phyloP scores from a whole-genome alignment of 2,329 filamentous ascomycete species.

The Colletotrichum australisinense region DNA sequence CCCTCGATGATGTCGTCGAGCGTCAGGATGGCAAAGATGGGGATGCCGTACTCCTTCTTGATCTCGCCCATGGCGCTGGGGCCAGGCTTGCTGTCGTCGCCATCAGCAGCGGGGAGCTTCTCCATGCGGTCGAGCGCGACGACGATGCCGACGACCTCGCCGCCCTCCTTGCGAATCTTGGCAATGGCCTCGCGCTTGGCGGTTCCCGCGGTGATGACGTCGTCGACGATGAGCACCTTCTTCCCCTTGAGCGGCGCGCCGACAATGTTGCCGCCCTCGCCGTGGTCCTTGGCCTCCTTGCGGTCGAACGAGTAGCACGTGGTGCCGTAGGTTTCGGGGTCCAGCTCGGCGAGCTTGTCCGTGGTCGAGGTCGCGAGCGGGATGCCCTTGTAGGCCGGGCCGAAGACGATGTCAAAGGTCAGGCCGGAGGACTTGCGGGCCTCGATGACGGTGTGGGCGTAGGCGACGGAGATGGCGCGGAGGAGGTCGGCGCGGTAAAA shows the following conservation, averaged over 20 bases:
- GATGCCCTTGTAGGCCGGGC: slow-evolving; percentile 96
- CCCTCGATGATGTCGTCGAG: slow-evolving; percentile 85
- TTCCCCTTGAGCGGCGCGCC: slow-evolving; percentile 87
- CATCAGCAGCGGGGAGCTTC: slow-evolving; percentile 75
- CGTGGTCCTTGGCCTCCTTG: slow-evolving; percentile 96
- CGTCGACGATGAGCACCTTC: slow-evolving; percentile 90
- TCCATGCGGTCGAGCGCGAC: slow-evolving; percentile 90
- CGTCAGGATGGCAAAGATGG: slow-evolving; percentile 85
- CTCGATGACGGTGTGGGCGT: slow-evolving; percentile 74
- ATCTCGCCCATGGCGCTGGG: slow-evolving; percentile 89
- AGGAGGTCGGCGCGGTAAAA: slow-evolving; percentile 87
- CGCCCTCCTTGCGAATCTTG: slow-evolving; percentile 88
- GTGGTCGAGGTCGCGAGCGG: slow-evolving; percentile 84
- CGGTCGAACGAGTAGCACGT: slow-evolving; percentile 92
- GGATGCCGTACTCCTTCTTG: slow-evolving; percentile 83
- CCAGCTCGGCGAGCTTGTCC: slow-evolving; percentile 79
- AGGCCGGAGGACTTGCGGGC: slow-evolving; percentile 54
- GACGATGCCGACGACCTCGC: slow-evolving; percentile 85
- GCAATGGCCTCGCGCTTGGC: slow-evolving; percentile 92
- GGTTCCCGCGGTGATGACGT: slow-evolving; percentile 95
- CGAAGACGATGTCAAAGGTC: slow-evolving; percentile 88
- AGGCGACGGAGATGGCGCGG: slow-evolving; percentile 82
- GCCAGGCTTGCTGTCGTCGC: slow-evolving; percentile 75
- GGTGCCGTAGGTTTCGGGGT: slow-evolving; percentile 72
- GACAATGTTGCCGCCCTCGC: slow-evolving; percentile 93